Evolutionary conservation across 345 rosid genomes (phyloP).

Genomic region (Brassica rapa): DNA sequence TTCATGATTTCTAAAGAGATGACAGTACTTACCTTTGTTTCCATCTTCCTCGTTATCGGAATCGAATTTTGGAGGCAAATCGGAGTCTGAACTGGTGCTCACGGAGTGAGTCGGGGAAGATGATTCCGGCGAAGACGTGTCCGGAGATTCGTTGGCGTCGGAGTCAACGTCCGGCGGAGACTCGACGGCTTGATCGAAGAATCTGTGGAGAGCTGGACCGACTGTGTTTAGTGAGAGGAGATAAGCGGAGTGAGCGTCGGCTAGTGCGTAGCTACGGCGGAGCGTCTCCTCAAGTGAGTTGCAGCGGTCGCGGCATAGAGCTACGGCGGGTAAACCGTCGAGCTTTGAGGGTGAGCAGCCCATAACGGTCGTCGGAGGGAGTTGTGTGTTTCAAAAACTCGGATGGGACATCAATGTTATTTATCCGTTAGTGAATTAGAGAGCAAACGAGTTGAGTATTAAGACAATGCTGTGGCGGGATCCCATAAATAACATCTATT

Average conservation of each 20-base stretch:
- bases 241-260: constrained; percentile 59
- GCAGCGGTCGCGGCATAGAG: constrained; percentile 66
- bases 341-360: constrained; percentile 47
- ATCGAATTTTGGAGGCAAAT: constrained; percentile 53
- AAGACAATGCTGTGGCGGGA: constrained; percentile 30
- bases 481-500: constrained; percentile 14
- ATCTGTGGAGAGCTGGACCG: constrained; percentile 49
- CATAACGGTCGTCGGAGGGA: constrained; percentile 38
- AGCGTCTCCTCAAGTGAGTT: constrained; percentile 58
- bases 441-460: background rate
- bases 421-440: background rate
- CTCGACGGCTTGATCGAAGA: constrained; percentile 40
- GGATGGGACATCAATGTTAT: background rate
- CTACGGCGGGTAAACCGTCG: constrained; percentile 58
- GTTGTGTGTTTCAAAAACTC: constrained; percentile 1
- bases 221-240: constrained; percentile 49
- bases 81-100: constrained; percentile 45
- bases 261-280: constrained; percentile 53
- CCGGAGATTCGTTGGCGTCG: background rate
- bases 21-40: background rate
- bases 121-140: constrained; percentile 31
- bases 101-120: constrained; percentile 36
- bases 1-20: constrained; percentile 22
- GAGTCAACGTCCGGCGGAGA: constrained; percentile 1
- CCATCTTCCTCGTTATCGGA: constrained; percentile 57